phyloP scores from a whole-genome alignment of 345 rosid species.

The Populus ilicifolia region DNA sequence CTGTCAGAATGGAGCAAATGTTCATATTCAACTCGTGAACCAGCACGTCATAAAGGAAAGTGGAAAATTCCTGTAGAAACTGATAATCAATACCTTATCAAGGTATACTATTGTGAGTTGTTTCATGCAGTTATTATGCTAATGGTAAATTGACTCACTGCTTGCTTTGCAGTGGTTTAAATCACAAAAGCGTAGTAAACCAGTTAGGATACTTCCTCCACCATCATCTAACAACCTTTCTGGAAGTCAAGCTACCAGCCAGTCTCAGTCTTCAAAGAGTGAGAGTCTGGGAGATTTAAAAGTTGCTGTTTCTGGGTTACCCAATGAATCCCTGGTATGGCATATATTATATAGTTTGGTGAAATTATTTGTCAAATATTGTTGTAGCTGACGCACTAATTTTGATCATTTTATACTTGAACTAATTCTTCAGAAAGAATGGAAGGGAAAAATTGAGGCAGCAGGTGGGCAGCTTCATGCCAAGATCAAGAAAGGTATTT shows the following conservation, averaged over 20 bases:
- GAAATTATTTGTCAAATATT: background rate
- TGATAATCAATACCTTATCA: slow-evolving; percentile 52
- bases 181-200: slow-evolving; percentile 68
- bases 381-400: background rate
- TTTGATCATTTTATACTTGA: slow-evolving; percentile 19
- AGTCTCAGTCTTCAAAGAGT: slow-evolving; percentile 40
- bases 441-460: slow-evolving; percentile 74
- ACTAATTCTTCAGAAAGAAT: slow-evolving; percentile 55
- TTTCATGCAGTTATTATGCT: slow-evolving; percentile 5
- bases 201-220: slow-evolving; percentile 56
- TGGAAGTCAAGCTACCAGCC: slow-evolving; percentile 44
- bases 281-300: slow-evolving; percentile 69
- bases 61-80: slow-evolving; percentile 83
- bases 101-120: slow-evolving; percentile 4
- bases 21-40: slow-evolving; percentile 66
- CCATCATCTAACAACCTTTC: slow-evolving; percentile 29
- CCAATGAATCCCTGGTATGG: slow-evolving; percentile 55
- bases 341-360: background rate
- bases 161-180: slow-evolving; percentile 72
- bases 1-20: slow-evolving; percentile 93
- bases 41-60: slow-evolving; percentile 63
- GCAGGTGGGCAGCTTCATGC: slow-evolving; percentile 72
- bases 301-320: slow-evolving; percentile 61
- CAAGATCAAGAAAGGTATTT: slow-evolving; percentile 67
- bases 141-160: slow-evolving; percentile 16